A percentile compares a stretch with the other conserved stretches of the same genome.
Conservation (phyloP, 140 eudicot genomes). For the Bidens hawaiensis region DNA sequence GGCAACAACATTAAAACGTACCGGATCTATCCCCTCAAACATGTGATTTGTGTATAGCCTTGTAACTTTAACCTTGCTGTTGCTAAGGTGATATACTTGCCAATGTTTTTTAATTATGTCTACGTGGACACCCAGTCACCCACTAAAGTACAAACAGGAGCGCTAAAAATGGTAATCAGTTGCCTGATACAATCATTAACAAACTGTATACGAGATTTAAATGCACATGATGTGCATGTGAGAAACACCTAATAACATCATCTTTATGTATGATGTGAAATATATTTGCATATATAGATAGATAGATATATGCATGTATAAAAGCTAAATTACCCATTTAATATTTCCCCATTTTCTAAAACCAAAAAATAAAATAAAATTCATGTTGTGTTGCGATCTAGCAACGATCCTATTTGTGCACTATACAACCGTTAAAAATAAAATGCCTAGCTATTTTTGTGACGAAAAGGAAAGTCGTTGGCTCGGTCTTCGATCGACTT, state of each 20-base stretch:
- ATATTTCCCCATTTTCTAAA: background rate
- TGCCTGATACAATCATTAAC: background rate
- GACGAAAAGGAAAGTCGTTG: constrained; percentile 19
- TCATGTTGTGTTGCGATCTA: background rate
- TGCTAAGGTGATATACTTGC: background rate
- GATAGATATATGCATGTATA: background rate
- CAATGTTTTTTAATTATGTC: no score
- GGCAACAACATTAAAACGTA: background rate
- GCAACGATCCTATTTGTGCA: constrained; percentile 10
- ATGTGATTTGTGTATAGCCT: background rate
- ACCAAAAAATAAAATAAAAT: background rate
- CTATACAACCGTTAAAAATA: background rate
- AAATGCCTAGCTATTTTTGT: constrained; percentile 20
- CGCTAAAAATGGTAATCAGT: background rate
- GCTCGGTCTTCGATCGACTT: constrained; percentile 14
- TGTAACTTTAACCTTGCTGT: no score
- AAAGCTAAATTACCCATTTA: background rate
- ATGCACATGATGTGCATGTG: constrained; percentile 17
- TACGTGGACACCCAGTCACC: background rate
- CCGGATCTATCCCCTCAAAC: background rate
- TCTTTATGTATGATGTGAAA: constrained; percentile 12
- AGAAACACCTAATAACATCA: constrained; percentile 19
- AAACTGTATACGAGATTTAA: background rate
- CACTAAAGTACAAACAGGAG: background rate
- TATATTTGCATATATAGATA: background rate